Conservation (phyloP, 1,284 basidiomycete genomes). For the Mycena citricolor region DNA sequence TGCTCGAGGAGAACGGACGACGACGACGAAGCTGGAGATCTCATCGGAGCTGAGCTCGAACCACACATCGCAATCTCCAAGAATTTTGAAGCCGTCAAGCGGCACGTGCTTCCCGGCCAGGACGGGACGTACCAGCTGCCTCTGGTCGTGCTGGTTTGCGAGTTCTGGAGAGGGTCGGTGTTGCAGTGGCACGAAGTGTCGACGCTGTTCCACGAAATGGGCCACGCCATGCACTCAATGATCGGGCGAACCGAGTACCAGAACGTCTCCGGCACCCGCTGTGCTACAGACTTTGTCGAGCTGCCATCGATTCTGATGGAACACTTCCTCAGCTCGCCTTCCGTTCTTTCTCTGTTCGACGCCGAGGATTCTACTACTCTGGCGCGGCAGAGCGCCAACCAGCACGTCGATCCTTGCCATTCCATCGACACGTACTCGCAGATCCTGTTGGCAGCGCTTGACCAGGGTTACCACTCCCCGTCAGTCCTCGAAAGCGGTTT, state of each 20-base stretch:
- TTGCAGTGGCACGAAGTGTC: slow-evolving; percentile 94
- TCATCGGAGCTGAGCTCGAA: slow-evolving; percentile 42
- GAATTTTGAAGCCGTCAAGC: slow-evolving; percentile 61
- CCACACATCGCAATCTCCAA: slow-evolving; percentile 44
- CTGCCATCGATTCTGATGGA: slow-evolving; percentile 99
- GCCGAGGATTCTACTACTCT: slow-evolving; percentile 41
- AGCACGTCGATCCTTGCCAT: slow-evolving; percentile 70
- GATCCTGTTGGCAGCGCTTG: slow-evolving; percentile 86
- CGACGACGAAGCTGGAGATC: slow-evolving; percentile 78
- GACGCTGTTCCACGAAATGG: slow-evolving; percentile 99
- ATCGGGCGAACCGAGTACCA: slow-evolving; percentile 97
- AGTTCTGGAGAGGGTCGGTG: slow-evolving; percentile 78
- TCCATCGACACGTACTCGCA: slow-evolving; percentile 88
- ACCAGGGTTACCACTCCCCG: slow-evolving; percentile 88
- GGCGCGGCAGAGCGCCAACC: slow-evolving; percentile 48
- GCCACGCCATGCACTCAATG: slow-evolving; percentile 99
- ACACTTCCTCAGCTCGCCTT: slow-evolving; percentile 85
- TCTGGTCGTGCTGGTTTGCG: slow-evolving; percentile 88
- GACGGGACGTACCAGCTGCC: slow-evolving; percentile 85
- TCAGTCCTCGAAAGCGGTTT: slow-evolving; percentile 55
- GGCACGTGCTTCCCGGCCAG: slow-evolving; percentile 56
- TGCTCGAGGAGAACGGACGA: slow-evolving; percentile 92
- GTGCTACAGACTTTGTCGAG: slow-evolving; percentile 98
- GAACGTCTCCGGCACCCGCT: slow-evolving; percentile 97
- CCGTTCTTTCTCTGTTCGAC: slow-evolving; percentile 80